Evolutionary conservation across 495 filamentous ascomycete species (phyloP).

Genomic region (Talaromyces proteolyticus): DNA sequence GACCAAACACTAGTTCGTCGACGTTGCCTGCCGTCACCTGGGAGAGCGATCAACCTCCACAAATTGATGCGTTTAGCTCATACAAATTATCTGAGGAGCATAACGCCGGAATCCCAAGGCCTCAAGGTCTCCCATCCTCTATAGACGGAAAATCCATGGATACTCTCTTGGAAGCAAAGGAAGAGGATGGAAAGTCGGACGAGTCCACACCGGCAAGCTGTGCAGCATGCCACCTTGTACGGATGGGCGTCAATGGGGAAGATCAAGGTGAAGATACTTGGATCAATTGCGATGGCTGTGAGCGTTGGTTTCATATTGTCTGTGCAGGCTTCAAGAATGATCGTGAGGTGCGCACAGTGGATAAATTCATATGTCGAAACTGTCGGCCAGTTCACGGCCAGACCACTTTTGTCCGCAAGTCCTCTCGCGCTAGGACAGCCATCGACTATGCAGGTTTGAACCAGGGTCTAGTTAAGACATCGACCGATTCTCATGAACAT

Average conservation of each 20-base stretch:
- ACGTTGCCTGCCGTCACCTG: conserved; percentile 29
- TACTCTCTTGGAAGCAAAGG: conserved; percentile 6
- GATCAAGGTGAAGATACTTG: conserved; percentile 53
- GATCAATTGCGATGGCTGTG: conserved; percentile 74
- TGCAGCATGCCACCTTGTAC: conserved; percentile 43
- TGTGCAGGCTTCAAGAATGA: conserved; percentile 69
- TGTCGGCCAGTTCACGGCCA: conserved; percentile 57
- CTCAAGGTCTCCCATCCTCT: neutral
- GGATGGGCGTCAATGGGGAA: conserved; percentile 37
- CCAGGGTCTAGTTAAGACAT: conserved; percentile 65
- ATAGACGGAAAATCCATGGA: neutral
- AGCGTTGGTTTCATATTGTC: conserved; percentile 67
- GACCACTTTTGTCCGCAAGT: conserved; percentile 62
- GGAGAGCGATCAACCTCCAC: conserved; percentile 16
- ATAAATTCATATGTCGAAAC: conserved; percentile 62
- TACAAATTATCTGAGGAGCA: conserved; percentile 1
- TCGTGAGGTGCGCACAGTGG: conserved; percentile 61
- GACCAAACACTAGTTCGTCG: conserved; percentile 38
- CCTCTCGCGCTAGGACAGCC: conserved; percentile 57
- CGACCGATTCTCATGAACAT: conserved; percentile 63
- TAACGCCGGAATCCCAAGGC: too few relatives aligned
- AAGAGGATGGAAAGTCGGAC: conserved; percentile 20
- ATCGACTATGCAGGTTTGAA: conserved; percentile 75
- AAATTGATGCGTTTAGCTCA: neutral
- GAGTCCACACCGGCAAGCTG: conserved; percentile 37